Conservation (phyloP, 2,329 filamentous ascomycete genomes). For the Periconia macrospinosa region DNA sequence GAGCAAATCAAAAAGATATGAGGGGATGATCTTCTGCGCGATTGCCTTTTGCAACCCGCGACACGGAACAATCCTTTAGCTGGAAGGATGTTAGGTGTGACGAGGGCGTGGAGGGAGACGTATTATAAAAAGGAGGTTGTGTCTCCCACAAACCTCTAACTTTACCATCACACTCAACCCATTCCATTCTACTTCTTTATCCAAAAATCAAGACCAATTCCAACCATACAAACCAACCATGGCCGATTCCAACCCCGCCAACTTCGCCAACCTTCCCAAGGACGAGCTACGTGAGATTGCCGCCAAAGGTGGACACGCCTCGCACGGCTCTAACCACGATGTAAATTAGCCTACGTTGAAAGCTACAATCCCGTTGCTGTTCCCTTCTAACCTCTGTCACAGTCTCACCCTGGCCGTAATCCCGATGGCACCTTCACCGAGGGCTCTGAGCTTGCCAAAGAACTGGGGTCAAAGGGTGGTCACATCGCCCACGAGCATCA, state of each 20-base stretch:
- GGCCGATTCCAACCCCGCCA: constrained; percentile 51
- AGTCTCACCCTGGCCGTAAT: constrained; percentile 34
- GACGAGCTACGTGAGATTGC: constrained; percentile 54
- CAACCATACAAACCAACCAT: constrained; percentile 18
- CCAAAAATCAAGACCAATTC: neutral
- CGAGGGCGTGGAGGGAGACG: too few relatives aligned
- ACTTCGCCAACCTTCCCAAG: constrained; percentile 57
- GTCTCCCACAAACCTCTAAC: neutral
- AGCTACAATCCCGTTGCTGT: neutral
- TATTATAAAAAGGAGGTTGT: neutral
- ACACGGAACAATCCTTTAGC: too few relatives aligned
- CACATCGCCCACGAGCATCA: constrained; percentile 35
- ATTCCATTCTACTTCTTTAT: neutral
- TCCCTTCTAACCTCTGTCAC: constrained; percentile 1
- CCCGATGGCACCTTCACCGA: constrained; percentile 44
- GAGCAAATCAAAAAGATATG: constrained; percentile 7
- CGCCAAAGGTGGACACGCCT: constrained; percentile 52
- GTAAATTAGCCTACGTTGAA: neutral
- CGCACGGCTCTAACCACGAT: constrained; percentile 25
- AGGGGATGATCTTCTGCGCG: constrained; percentile 1
- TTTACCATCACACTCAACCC: neutral
- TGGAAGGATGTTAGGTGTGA: neutral
- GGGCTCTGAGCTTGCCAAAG: constrained; percentile 41
- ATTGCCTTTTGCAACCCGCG: constrained; percentile 4
- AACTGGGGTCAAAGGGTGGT: constrained; percentile 41